Evolutionary conservation across 1,139 yeast genomes (phyloP), one percentile per base, ranked within the genome.

Genomic region (Tardiomyces blankii): DNA sequence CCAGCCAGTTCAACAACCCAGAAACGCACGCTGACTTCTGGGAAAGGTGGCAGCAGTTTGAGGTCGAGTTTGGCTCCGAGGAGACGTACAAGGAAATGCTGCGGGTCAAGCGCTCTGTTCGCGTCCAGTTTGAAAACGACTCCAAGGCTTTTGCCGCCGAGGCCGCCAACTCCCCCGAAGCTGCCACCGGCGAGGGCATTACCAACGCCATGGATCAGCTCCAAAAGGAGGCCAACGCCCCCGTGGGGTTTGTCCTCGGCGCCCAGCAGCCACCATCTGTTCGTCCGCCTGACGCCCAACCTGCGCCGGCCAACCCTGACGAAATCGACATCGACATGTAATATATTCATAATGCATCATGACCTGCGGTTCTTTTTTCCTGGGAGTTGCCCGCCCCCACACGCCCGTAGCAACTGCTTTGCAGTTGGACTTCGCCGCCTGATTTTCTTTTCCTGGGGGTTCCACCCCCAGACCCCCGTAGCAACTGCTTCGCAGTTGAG

Each of bases 31-130:
- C 54, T 47, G 62, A 60, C 4, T 60, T 75, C 9, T 82, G 89
- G 89, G 62, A 64, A 1, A 63, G 65, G 40, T 88, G 95, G 95
- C 82, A 80, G 48, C 62, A 68, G 12, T 86, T 87, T 61, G 96
- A 88, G 58, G 61, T 85, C 38, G 69, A 74, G 18, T 57, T 76
- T 59, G 96, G 96, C 2, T 68, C 74, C 50, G 94, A 84, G 56
- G 72, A 70, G 2, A 76, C 84, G 0, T 87, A 76, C 62, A 87
- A 83, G 55, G 82, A 80, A 14, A 82, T 87, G 89, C 63, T 88
- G 19, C 68, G 82, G 42, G 68, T 72, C 54, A 84, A 80, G 59
- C 69, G 89, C 44, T 67, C 73, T 42, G 68, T 73, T n/a, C 68
- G 63, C 39, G 69, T 66, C 3, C 64, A 66, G 47, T 66, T 68